Base-by-base conservation (phyloP, 2,329 filamentous ascomycete species). In the Penicillium paneum region DNA sequence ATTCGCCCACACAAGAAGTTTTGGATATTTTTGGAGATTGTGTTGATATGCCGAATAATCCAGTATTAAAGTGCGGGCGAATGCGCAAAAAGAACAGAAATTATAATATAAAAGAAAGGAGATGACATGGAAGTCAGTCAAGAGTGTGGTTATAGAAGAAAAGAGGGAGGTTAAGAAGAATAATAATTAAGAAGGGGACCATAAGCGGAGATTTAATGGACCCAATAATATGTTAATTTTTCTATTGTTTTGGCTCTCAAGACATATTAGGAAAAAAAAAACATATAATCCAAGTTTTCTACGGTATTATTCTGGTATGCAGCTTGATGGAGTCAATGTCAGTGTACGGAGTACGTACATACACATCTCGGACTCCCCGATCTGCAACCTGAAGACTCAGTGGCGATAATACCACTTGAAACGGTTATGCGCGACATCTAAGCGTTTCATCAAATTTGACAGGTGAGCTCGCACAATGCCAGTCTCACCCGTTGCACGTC, bases 1-100 rank as follows among this genome's bases (percentile, higher is more conserved):
- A 72, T 74, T 70, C 71, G 69, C 69, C 70, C 70, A 73, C 71
- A 65, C 64, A 63, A 55, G 48, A 59, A 49, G 36, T 32, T 31
- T 54, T 44, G 54, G 51, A 44, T 39, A 12, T 50, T n/a, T 38
- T 13, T 48, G 8, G 24, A 34, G 10, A 28, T 38, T 17, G 34
- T 56, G 54, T 58, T 59, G 50, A 60, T 48, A 45, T 53, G 56
- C 60, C 57, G 58, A 54, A 59, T 60, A 54, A 49, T 53, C 55
- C 44, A 49, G 55, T 64, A 67, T 69, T 67, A 70, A 59, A 58
- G 64, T 66, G 66, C 59, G 64, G 68, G 65, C 70, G 66, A 72
- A 71, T 63, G 70, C 65, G 70, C 67, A 63, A 63, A 58, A 57
- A 54, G 54, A 59, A 65, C 52, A 55, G 55, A 58, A 62, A 59